A percentile compares a stretch with the other conserved stretches of the same genome.
Conservation (phyloP, 345 rosid genomes). For the Draba incana region DNA sequence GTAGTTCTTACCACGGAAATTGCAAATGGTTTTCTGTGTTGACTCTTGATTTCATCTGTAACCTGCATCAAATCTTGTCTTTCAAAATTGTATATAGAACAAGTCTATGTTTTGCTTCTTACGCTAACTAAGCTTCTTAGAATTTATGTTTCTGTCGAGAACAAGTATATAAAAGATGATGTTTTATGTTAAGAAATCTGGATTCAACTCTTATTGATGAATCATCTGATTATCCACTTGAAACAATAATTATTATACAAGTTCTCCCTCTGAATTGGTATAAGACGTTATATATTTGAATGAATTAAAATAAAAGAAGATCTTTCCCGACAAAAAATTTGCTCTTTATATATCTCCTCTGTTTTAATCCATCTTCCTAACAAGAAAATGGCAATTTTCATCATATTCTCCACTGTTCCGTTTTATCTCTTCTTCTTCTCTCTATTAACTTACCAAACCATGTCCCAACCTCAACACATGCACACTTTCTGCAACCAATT, state of each 20-base stretch:
- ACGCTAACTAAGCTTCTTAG: not conserved
- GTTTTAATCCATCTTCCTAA: not conserved
- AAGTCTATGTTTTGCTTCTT: slow-evolving; percentile 4
- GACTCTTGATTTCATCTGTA: slow-evolving; percentile 1
- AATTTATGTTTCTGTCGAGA: not conserved
- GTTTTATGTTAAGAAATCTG: slow-evolving; percentile 6
- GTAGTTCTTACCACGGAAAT: not conserved
- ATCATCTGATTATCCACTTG: not conserved
- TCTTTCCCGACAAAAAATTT: not conserved
- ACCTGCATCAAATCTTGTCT: not conserved
- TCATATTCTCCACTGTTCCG: not conserved
- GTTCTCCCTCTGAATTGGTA: slow-evolving; percentile 9
- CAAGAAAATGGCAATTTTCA: not conserved
- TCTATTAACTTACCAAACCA: no score
- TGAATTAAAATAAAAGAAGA: not conserved
- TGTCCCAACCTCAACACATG: no score
- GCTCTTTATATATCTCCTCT: not conserved
- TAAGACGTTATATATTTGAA: not conserved
- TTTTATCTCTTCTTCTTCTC: no score
- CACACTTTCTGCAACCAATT: no score
- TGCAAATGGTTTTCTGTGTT: not conserved
- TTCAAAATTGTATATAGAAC: not conserved
- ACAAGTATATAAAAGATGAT: slow-evolving; percentile 6
- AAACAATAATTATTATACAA: not conserved
- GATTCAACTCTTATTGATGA: slow-evolving; percentile 14